A percentile compares a stretch with the other conserved stretches of the same genome.
Evolutionary conservation across 441 rosid genomes (phyloP).

Genomic region (Macaranga tanarius): DNA sequence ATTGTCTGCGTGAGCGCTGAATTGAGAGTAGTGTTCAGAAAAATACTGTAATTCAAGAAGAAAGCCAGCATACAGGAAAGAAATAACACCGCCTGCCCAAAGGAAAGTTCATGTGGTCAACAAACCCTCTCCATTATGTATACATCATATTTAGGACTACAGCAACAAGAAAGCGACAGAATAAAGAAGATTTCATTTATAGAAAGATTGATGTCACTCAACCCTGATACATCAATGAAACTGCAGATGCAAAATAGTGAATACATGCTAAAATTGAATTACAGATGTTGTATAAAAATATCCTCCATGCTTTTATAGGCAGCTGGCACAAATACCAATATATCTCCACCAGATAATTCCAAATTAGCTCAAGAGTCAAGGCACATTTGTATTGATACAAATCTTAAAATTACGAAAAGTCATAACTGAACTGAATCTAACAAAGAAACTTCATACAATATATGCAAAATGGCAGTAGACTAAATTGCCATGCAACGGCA

Average conservation of each 20-base stretch:
- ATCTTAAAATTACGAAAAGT: background rate
- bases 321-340: background rate
- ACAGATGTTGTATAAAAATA: background rate
- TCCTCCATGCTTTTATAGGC: background rate
- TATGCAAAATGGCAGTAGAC: background rate
- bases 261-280: background rate
- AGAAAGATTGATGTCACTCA: background rate
- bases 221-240: background rate
- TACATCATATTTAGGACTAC: background rate
- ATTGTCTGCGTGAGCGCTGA: slow-evolving; percentile 93
- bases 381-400: background rate
- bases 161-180: background rate
- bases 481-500: background rate
- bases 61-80: slow-evolving; percentile 85
- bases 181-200: background rate
- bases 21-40: slow-evolving; percentile 94
- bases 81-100: slow-evolving; percentile 63
- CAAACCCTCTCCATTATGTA: background rate
- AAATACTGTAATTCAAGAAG: slow-evolving; percentile 92
- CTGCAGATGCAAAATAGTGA: background rate
- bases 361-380: background rate
- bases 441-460: slow-evolving; percentile 1
- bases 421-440: slow-evolving; percentile 1
- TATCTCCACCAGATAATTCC: background rate
- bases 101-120: slow-evolving; percentile 13